Base-by-base conservation (phyloP, 371 early-diverging fungal species). In the Rhizopus arrhizus region DNA sequence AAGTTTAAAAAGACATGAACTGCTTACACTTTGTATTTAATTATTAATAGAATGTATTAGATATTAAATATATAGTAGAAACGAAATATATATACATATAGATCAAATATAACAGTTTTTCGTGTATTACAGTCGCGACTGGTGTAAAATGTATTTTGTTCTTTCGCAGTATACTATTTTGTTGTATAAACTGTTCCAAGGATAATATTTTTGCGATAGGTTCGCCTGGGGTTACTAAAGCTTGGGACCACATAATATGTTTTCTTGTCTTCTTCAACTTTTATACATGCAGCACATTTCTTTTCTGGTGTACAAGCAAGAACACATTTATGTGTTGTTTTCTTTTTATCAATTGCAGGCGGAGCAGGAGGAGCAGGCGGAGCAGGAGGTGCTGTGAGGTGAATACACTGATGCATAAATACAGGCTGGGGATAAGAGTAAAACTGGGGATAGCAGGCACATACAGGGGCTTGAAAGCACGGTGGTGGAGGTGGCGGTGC, bases 281-380 rank as follows among this genome's bases (percentile, higher is more conserved):
- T 59, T 12, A 15, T 29, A 36, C 53, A 53, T 2, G 53, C 54
- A 40, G 38, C 32, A 9, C 47, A 53, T 47, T 61, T 61, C 2
- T 61, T 54, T 28, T 61, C 47, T 16, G 35, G 35, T n/a, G 42
- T 36, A 36, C 57, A 56, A n/a, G 46, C 47, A 5, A n/a, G 10
- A 8, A 56, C 57, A 13, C 57, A 56, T 7, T 35, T 47, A 22
- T 56, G 47, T 1, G 41, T 6, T 13, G 15, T n/a, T 36, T 51
- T 35, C 11, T 15, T 33, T 28, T 48, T 38, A 36, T 49, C 28
- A n/a, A 33, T 47, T 54, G 11, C 11, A 34, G 35, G 33, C 4
- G 54, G 47, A 8, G 29, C 6, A 28, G 47, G 51, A 0, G 58
- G 53, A 33, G 55, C 31, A 41, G 43, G 46, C 5, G 31, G 43